phyloP scores from a whole-genome alignment of 306 rosid species.

The Cucurbita argyrosperma region DNA sequence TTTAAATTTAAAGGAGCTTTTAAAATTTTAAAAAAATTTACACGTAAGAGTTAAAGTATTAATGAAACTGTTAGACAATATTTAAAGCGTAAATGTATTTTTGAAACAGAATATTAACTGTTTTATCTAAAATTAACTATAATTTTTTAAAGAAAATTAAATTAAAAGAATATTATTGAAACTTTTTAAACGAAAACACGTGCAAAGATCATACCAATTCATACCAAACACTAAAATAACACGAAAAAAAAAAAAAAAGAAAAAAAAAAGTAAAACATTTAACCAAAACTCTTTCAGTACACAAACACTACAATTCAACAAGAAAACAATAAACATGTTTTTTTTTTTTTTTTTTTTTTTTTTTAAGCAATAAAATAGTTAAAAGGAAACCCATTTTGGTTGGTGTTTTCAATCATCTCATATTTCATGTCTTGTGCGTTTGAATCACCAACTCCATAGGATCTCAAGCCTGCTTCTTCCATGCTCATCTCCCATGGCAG shows the following conservation, averaged over 20 bases:
- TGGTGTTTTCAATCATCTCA: background rate
- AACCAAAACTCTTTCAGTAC: background rate
- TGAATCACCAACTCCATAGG: slow-evolving; percentile 3
- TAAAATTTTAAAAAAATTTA: no score
- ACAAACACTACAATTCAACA: background rate
- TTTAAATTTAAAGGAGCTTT: no score
- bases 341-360: no score
- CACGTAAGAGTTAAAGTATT: no score
- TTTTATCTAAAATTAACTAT: no score
- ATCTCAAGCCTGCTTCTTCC: background rate
- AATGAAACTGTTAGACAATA: no score
- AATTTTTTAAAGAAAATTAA: no score
- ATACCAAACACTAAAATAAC: background rate
- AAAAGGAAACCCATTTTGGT: background rate
- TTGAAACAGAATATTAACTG: no score
- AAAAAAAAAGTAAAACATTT: background rate
- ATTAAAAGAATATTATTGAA: no score
- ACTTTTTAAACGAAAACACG: no score
- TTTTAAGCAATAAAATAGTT: background rate
- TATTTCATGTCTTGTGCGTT: background rate
- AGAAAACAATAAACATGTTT: background rate
- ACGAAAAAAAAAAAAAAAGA: background rate
- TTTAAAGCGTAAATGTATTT: no score
- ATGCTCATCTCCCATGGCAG: background rate
- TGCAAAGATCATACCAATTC: no score